Evolutionary conservation across 2,329 filamentous ascomycete species (phyloP), one percentile per base, ranked within the genome.

Genomic region (Juglanconis juglandina): DNA sequence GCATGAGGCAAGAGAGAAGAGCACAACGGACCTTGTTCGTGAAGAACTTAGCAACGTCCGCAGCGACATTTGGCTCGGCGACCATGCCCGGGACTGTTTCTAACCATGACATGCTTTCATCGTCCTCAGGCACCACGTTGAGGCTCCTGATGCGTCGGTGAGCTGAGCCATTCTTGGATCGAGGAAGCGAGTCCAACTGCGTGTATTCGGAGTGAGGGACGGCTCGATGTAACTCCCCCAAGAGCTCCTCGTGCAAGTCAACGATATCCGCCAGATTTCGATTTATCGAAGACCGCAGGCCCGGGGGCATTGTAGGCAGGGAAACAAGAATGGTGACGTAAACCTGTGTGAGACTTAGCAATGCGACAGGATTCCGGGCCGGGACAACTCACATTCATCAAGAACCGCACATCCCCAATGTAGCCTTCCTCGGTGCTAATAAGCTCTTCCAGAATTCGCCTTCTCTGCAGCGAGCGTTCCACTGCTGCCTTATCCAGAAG

Each of bases 371-470:
- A 48, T 7, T 17, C 17, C 17, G 41, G 24, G 9, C 42, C 4
- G 52, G 17, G 5, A 30, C 10, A 32, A 69, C 86, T 70, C 77
- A 94, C 93, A 75, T 96, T 92, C 71, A 90, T 89, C 61, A 98
- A 79, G 65, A 95, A 92, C 67, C 91, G 91, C 60, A 98, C 75
- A 68, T 96, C 94, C 14, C 88, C 86, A 67, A 98, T 87, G 71
- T 98, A 98, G 68, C 88, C 86, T 71, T 95, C 90, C 73, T 98
- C 95, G 0, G 93, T 96, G 59, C 77, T 83, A 63, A 97, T 86
- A 54, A 98, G 78, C 75, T 98, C 95, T 70, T 95, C 90, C 41
- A 98, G 75, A 44, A 96, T 87, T 63, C 88, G 87, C 13, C 91
- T 86, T 63, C 95, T 85, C 68, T 92, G 89, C 24, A 90, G 74